Base-by-base conservation (phyloP, 177 flowering plant species). In the Vitis hybrid region DNA sequence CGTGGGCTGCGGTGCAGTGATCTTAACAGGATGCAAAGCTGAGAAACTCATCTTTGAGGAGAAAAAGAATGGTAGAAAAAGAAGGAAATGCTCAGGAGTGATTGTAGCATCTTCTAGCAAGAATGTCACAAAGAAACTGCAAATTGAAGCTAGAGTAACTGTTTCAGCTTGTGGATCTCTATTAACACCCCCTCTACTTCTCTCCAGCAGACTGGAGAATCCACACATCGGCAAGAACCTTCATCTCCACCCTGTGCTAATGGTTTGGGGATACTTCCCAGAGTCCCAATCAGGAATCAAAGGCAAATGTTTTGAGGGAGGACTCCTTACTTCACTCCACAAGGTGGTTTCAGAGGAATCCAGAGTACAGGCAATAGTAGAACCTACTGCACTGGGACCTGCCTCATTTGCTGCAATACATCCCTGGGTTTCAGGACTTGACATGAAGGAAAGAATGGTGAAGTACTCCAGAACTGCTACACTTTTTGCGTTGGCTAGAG, bases 261-360 rank as follows among this genome's bases (percentile, higher is more conserved):
- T 85, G 59, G 84, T 82, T 1, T 90, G 94, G 91, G 94, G 90
- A 12, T 84, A 90, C 75, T 85, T 90, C 32, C 89, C 91, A 4
- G 90, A 88, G 49, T 56, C 81, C 1, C 5, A 1, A 35, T 40
- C 79, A 0, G 80, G 66, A 30, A 50, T 81, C 18, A 55, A 70
- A 71, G 88, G 91, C 13, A 82, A 70, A 64, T 54, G n/a, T 7
- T 85, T 62, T 10, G 89, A 87, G 69, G 91, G 93, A 59, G 93
- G 91, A 52, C 82, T 89, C 72, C 80, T 89, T 17, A 87, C 88
- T 19, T 77, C 90, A 2, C 13, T 89, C 58, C 85, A 82, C 19
- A 82, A 80, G 71, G 84, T 87, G 10, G 68, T 69, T 35, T 71
- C 83, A 17, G 77, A 75, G 19, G 78, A 80, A 0, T 69, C 76